A percentile compares a stretch with the other conserved stretches of the same genome.
These are phyloP conservation scores for Lentithecium fluviatile DNA, from an alignment of 495 filamentous ascomycete genomes.

Conservation along the genomic window DNA sequence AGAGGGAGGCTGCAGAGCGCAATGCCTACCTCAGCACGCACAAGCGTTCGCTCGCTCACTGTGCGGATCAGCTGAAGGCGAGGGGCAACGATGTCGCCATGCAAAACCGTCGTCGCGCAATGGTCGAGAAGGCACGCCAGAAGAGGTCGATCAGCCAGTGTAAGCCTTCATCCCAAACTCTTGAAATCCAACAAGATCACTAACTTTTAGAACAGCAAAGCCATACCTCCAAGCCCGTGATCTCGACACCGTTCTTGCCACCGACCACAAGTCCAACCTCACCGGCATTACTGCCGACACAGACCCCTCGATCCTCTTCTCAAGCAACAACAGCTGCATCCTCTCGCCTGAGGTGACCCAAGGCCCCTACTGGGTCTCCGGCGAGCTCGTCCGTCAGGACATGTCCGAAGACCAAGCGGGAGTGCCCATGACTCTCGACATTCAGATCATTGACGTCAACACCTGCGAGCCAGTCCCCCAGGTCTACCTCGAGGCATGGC, in stretches of 20 bases:
- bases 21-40: slow-evolving; percentile 11
- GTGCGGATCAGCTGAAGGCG: slow-evolving; percentile 13
- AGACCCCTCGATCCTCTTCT: slow-evolving; percentile 52
- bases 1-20: slow-evolving; percentile 12
- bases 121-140: slow-evolving; percentile 4
- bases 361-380: slow-evolving; percentile 37
- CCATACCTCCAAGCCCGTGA: slow-evolving; percentile 42
- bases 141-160: slow-evolving; percentile 9
- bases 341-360: slow-evolving; percentile 31
- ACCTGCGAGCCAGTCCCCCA: slow-evolving; percentile 56
- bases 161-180: not conserved
- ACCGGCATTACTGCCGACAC: slow-evolving; percentile 51
- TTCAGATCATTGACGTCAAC: slow-evolving; percentile 58
- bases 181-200: not conserved
- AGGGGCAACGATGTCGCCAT: slow-evolving; percentile 16
- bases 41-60: slow-evolving; percentile 18
- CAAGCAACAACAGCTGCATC: slow-evolving; percentile 41
- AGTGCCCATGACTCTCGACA: slow-evolving; percentile 56
- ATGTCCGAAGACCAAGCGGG: slow-evolving; percentile 55
- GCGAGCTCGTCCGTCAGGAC: slow-evolving; percentile 54
- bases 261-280: slow-evolving; percentile 48
- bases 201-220: not conserved
- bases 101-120: slow-evolving; percentile 5
- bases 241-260: slow-evolving; percentile 45
- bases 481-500: slow-evolving; percentile 62